Base-by-base conservation (phyloP, 2,329 filamentous ascomycete genomes). In the Periconia sp. region DNA sequence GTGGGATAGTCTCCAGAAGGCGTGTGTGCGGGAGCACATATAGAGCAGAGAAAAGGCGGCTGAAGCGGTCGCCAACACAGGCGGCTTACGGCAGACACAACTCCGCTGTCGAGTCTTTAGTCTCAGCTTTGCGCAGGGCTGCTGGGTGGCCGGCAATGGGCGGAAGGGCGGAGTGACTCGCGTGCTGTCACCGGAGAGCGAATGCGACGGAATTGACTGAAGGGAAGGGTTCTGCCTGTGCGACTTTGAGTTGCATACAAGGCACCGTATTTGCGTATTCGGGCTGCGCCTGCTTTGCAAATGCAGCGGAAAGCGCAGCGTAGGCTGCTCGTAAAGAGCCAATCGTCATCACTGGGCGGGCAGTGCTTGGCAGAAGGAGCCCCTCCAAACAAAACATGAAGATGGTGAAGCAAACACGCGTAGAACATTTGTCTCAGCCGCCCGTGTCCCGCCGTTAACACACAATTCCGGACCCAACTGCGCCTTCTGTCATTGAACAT, bases 1-100 rank as follows among this genome's bases (percentile, higher is more conserved):
- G 29, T 36, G 38, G 29, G 44, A 33, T 49, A 49, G 18, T 56
- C 41, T 53, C 50, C 37, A 33, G 28, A 52, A 36, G 35, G 55
- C 40, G 33, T 51, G 55, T 45, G 49, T 48, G 44, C 61, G 52
- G 44, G 43, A 46, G 56, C 40, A 63, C 63, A 67, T 64, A 42
- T 43, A 43, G 35, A 23, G 43, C 31, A 37, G 51, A 50, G 18
- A 36, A 36, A 42, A 48, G 40, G 40, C 32, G 40, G 52, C 49
- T 48, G 43, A 41, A 23, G 31, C 24, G 13, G 28, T 35, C 43
- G 38, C 24, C 30, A 33, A 34, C 31, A 44, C 41, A 35, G 36
- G 25, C 30, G 44, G 36, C 45, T 47, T 46, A 40, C 40, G 50
- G 52, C 41, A 39, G 46, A 38, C 35, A 42, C 31, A 34, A 31